Percentiles rank a stretch among this genome's conserved stretches.
phyloP scores from a whole-genome alignment of 192 early-diverging fungal genomes.

The Chytriomyces sp. region DNA sequence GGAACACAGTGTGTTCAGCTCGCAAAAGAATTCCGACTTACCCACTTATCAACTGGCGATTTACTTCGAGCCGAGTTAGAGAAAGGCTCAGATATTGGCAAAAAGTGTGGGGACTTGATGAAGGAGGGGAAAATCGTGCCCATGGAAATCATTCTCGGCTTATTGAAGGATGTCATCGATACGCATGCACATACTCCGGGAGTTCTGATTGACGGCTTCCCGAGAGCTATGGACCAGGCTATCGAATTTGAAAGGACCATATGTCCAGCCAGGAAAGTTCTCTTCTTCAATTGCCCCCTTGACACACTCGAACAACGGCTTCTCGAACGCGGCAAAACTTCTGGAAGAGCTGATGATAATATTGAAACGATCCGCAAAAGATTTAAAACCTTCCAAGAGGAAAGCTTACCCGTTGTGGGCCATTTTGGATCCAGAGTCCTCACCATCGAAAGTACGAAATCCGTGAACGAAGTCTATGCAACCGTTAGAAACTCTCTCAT shows the following conservation, averaged over 20 bases:
- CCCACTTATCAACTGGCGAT: conserved; percentile 67
- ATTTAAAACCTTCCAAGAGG: conserved; percentile 49
- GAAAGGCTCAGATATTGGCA: conserved; percentile 48
- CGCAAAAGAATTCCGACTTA: conserved; percentile 47
- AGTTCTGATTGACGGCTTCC: conserved; percentile 70
- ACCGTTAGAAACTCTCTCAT: background rate
- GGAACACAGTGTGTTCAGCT: conserved; percentile 68
- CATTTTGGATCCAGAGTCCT: conserved; percentile 39
- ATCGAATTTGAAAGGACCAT: conserved; percentile 50
- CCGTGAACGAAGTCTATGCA: conserved; percentile 16
- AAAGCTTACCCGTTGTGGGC: conserved; percentile 50
- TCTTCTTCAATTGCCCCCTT: conserved; percentile 59
- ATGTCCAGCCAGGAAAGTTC: conserved; percentile 50
- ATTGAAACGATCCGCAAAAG: conserved; percentile 60
- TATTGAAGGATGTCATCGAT: conserved; percentile 39
- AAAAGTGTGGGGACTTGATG: conserved; percentile 54
- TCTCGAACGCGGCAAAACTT: conserved; percentile 65
- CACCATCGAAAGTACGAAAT: conserved; percentile 33
- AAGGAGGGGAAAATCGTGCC: conserved; percentile 69
- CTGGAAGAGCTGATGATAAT: conserved; percentile 66
- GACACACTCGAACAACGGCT: conserved; percentile 53
- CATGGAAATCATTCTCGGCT: conserved; percentile 39
- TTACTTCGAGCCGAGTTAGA: conserved; percentile 62
- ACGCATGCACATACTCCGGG: conserved; percentile 40
- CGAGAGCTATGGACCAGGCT: conserved; percentile 68